Evolutionary conservation across 2,329 filamentous ascomycete genomes (phyloP).

Genomic region (Aspergillus unguis): DNA sequence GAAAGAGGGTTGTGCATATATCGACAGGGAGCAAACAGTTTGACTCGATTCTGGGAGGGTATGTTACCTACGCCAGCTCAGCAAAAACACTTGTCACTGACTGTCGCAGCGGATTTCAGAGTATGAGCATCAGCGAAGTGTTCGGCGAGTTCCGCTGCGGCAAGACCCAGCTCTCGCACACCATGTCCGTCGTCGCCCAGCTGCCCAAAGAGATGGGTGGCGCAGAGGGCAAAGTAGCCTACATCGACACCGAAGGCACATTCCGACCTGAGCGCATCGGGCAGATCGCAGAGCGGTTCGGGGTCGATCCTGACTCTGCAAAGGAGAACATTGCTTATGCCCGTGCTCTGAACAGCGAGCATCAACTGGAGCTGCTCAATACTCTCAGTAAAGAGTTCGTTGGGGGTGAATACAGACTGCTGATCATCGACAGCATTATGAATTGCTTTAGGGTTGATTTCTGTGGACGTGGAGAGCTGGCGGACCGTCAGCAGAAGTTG

Average conservation of each 20-base stretch:
- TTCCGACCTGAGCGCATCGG: constrained; percentile 65
- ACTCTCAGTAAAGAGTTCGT: constrained; percentile 60
- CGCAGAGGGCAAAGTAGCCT: constrained; percentile 66
- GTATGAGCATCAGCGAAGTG: constrained; percentile 63
- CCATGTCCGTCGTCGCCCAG: constrained; percentile 63
- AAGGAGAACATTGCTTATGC: constrained; percentile 67
- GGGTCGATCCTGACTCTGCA: constrained; percentile 55
- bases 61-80: constrained; percentile 10
- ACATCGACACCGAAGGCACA: constrained; percentile 65
- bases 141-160: constrained; percentile 53
- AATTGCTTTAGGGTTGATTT: constrained; percentile 67
- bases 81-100: neutral
- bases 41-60: constrained; percentile 63
- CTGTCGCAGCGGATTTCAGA: constrained; percentile 60
- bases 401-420: constrained; percentile 61
- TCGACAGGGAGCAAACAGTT: constrained; percentile 69
- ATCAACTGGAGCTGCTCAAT: constrained; percentile 63
- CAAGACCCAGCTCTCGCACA: constrained; percentile 68
- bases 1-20: constrained; percentile 62
- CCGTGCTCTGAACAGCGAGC: constrained; percentile 63
- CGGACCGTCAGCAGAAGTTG: constrained; percentile 66
- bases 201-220: constrained; percentile 58
- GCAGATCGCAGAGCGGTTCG: constrained; percentile 65
- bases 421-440: constrained; percentile 69
- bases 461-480: constrained; percentile 63